Evolutionary conservation across 2,329 filamentous ascomycete genomes (phyloP).

Genomic region (Keithomyces neogunnii): DNA sequence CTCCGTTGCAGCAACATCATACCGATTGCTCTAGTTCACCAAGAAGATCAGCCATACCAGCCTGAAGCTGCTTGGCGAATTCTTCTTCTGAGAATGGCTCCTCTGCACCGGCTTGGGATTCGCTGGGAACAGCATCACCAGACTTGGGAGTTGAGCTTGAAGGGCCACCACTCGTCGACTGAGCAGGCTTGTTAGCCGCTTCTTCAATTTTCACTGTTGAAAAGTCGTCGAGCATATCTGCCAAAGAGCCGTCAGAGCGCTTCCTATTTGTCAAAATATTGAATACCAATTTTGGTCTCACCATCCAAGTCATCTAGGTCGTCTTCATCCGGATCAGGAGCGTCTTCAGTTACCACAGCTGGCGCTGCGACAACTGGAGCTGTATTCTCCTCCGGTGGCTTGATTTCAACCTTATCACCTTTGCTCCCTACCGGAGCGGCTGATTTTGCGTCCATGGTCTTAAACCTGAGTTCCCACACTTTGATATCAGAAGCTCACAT

Average conservation of each 20-base stretch:
- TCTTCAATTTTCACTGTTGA: conserved; percentile 48
- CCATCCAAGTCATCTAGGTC: conserved; percentile 88
- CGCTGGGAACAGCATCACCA: conserved; percentile 15
- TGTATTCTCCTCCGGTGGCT: conserved; percentile 8
- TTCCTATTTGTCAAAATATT: background rate
- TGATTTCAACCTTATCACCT: conserved; percentile 14
- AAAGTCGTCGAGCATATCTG: conserved; percentile 92
- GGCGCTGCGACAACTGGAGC: conserved; percentile 4
- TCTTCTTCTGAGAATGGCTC: conserved; percentile 59
- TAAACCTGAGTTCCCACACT: background rate
- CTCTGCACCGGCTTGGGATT: conserved; percentile 14
- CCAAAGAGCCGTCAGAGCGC: conserved; percentile 5
- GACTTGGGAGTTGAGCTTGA: conserved; percentile 26
- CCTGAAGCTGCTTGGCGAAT: conserved; percentile 79
- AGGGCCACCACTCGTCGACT: conserved; percentile 14
- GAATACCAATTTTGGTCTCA: conserved; percentile 24
- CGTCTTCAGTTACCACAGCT: conserved; percentile 35
- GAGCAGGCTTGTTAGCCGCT: conserved; percentile 18
- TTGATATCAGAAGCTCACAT: conserved; percentile 10
- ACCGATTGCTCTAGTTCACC: conserved; percentile 58
- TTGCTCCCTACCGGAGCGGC: conserved; percentile 13
- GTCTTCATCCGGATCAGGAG: conserved; percentile 87
- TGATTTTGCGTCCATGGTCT: conserved; percentile 12
- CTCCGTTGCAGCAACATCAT: conserved; percentile 15
- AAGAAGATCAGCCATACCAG: conserved; percentile 79